Conservation (phyloP, 306 rosid genomes). For the Acacia acuminata region DNA sequence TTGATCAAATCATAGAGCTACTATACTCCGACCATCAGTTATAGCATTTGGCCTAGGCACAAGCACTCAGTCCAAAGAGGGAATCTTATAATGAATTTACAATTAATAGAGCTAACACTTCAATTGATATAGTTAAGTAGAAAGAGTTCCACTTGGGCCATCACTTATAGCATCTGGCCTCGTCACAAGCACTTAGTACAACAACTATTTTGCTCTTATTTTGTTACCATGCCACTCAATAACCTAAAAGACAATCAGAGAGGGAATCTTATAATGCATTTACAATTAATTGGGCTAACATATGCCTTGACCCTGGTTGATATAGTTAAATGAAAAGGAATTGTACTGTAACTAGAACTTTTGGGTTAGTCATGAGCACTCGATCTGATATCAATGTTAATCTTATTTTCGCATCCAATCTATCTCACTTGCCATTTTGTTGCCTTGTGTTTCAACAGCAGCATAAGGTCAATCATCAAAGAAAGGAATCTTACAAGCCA, state of each 20-base stretch:
- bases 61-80: neutral
- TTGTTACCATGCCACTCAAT: neutral
- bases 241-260: neutral
- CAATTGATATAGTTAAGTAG: no score
- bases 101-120: no score
- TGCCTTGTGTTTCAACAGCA: neutral
- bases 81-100: no score
- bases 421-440: conserved; percentile 6
- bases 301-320: no score
- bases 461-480: neutral
- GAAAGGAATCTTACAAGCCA: conserved; percentile 7
- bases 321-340: neutral
- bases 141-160: no score
- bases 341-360: neutral
- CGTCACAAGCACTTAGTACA: neutral
- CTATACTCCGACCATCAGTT: neutral
- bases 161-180: no score
- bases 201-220: no score
- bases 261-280: no score
- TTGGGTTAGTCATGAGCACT: neutral
- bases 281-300: neutral
- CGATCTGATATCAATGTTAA: neutral
- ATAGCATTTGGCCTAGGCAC: neutral
- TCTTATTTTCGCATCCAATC: neutral
- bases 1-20: neutral